Evolutionary conservation across 805 yeast genomes (phyloP), one percentile per base, ranked within the genome.

Genomic region (Sugiyamaella americana): DNA sequence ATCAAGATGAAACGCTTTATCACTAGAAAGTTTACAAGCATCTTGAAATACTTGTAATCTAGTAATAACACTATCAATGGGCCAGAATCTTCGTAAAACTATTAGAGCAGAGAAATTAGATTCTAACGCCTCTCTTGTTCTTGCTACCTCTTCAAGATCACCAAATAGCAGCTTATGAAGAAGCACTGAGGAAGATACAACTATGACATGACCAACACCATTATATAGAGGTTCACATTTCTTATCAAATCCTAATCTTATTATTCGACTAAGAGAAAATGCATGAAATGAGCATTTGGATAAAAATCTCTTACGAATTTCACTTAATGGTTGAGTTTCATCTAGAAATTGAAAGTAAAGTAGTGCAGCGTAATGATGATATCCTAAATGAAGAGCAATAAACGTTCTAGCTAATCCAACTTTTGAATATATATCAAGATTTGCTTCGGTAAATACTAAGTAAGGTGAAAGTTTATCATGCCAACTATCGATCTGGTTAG

Each of bases 271-370:
- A 19, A 18, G 32, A 3, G 4, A 17, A 21, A 21, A 17, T 10
- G 48, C 48, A 23, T 44, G 48, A 20, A 41, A 18, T 5, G 24
- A 4, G 35, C 48, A 44, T n/a, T 26, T 16, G 3, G 48, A 22
- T 11, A 47, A 39, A 19, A 42, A 44, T 18, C 18, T 16, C 17
- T 39, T 42, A 16, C 48, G 16, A 21, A 32, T 13, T 23, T 19
- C 20, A 18, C 23, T 40, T 20, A 24, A 17, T 2, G 48, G 16
- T 22, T 44, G 48, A 10, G 44, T 24, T 26, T 42, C 46, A 23
- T 44, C 48, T 13, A 44, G 22, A 30, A 44, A 44, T 35, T 44
- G 48, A 35, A 44, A 44, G 45, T 43, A 44, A 22, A 44, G 39
- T 2, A 44, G 19, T 10, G 26, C 16, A 5, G 42, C 20, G 19